Conservation (phyloP, 2,329 filamentous ascomycete genomes). For the Sporothrix phasma region DNA sequence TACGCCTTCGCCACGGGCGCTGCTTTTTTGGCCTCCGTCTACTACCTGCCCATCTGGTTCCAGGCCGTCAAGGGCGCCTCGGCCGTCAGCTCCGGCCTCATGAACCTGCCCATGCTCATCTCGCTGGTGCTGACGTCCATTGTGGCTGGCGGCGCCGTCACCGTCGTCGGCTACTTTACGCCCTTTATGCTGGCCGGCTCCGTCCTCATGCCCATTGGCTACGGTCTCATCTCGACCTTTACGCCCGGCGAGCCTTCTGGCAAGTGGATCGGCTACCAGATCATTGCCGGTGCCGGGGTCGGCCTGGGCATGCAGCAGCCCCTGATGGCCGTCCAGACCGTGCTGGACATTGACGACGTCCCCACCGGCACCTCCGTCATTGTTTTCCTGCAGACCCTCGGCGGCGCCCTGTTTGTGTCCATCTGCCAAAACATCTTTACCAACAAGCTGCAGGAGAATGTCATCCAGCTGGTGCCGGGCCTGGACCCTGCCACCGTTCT, state of each 20-base stretch:
- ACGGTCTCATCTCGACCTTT: constrained; percentile 46
- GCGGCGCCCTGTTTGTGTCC: constrained; percentile 31
- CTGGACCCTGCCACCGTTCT: constrained; percentile 21
- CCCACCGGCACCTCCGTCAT: constrained; percentile 32
- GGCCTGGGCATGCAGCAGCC: constrained; percentile 33
- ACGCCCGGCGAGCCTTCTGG: constrained; percentile 33
- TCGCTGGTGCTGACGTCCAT: constrained; percentile 25
- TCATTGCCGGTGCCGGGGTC: constrained; percentile 31
- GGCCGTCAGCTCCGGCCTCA: constrained; percentile 27
- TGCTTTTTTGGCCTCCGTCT: constrained; percentile 21
- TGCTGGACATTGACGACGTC: constrained; percentile 31
- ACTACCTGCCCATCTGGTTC: constrained; percentile 29
- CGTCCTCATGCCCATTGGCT: constrained; percentile 34
- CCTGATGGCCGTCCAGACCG: constrained; percentile 33
- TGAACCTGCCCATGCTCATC: constrained; percentile 26
- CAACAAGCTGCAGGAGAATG: constrained; percentile 28
- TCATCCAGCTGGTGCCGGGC: constrained; percentile 23
- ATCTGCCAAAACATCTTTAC: constrained; percentile 34
- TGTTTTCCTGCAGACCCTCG: constrained; percentile 30
- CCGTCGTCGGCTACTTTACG: constrained; percentile 30
- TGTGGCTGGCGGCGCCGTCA: constrained; percentile 24
- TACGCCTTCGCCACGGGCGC: constrained; percentile 30
- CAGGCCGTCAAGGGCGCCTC: constrained; percentile 28
- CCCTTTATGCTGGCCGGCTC: constrained; percentile 29
- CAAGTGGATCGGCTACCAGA: constrained; percentile 38